These are phyloP conservation scores for Glycine latifolia DNA, from an alignment of 306 rosid species.

Conservation along the genomic window DNA sequence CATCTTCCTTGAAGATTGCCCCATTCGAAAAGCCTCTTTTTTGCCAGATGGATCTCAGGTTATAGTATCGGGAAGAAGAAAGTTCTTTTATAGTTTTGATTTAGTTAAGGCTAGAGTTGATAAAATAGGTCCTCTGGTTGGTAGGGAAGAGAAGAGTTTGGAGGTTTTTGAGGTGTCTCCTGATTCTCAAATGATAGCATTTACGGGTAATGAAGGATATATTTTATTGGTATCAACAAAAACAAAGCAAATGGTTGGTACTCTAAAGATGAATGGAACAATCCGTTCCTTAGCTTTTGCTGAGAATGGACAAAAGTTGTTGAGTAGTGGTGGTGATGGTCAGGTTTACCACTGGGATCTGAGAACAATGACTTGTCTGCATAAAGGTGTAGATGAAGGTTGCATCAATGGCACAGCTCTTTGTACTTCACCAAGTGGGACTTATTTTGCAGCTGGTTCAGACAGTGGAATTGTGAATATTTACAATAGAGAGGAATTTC, in stretches of 20 bases:
- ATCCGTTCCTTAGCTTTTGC: constrained; percentile 83
- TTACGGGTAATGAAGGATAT: constrained; percentile 91
- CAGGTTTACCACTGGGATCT: constrained; percentile 95
- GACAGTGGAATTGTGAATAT: constrained; percentile 49
- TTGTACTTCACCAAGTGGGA: constrained; percentile 42
- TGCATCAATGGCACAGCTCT: constrained; percentile 45
- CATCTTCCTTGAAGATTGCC: constrained; percentile 86
- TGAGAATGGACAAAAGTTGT: constrained; percentile 71
- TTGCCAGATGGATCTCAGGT: constrained; percentile 93
- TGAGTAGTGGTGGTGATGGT: constrained; percentile 91
- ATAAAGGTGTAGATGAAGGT: constrained; percentile 57
- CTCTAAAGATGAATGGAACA: constrained; percentile 92
- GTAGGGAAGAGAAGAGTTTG: constrained; percentile 95
- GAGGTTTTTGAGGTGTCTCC: constrained; percentile 88
- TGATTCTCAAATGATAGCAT: constrained; percentile 85
- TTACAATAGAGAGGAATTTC: constrained; percentile 51
- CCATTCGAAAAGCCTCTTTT: constrained; percentile 80
- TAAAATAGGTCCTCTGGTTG: constrained; percentile 87
- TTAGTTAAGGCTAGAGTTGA: constrained; percentile 80
- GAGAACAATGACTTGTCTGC: constrained; percentile 80
- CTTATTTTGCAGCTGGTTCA: constrained; percentile 52
- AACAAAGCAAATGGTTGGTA: constrained; percentile 83
- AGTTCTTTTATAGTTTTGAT: constrained; percentile 81
- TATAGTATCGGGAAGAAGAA: constrained; percentile 82
- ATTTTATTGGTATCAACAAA: constrained; percentile 86